Base-by-base conservation (phyloP, 163 green algal genomes). In the Coccomyxa subellipsoidea region DNA sequence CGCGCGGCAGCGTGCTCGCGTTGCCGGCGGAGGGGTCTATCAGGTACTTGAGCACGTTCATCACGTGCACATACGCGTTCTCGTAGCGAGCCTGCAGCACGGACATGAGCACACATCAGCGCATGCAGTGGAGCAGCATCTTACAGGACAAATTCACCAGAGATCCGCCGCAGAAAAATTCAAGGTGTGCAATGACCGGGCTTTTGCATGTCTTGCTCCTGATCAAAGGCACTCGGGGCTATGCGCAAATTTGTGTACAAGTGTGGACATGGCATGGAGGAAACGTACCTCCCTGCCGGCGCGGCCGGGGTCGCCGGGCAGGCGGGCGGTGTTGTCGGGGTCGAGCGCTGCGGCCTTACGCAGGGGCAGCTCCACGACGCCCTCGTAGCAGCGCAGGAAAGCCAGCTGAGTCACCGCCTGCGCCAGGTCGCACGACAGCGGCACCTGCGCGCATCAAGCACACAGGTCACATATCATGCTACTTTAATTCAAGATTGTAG, bases 311-410 rank as follows among this genome's bases (percentile, higher is more conserved):
- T 89, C 75, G 27, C 84, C 80, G 38, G 80, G 21, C 82, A 84
- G 81, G 77, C 34, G 72, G 4, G 94, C 94, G 2, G 83, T 53
- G 69, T 86, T 81, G 54, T 87, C 80, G 0, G 92, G 92, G 89
- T 95, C 93, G 1, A 91, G 71, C 0, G 90, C 80, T 40, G 84
- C 82, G 0, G 92, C 92, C 73, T 89, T 90, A 38, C 79, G 76
- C 2, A 95, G 80, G 0, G 91, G 82, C 83, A 97, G 87, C 32
- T 94, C 91, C 80, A 96, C 90, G 8, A 96, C 81, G n/a, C 88
- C 89, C 81, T 91, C 85, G 66, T 91, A 93, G 31, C 78, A 83
- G n/a, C 88, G 69, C 85, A 97, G 89, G 82, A 89, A 85, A 0
- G 89, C 90, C 83, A 98, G 90, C 83, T 95, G 92, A 0, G 84